Conservation (phyloP, 768 basidiomycete genomes). For the Termitomyces sp. region DNA sequence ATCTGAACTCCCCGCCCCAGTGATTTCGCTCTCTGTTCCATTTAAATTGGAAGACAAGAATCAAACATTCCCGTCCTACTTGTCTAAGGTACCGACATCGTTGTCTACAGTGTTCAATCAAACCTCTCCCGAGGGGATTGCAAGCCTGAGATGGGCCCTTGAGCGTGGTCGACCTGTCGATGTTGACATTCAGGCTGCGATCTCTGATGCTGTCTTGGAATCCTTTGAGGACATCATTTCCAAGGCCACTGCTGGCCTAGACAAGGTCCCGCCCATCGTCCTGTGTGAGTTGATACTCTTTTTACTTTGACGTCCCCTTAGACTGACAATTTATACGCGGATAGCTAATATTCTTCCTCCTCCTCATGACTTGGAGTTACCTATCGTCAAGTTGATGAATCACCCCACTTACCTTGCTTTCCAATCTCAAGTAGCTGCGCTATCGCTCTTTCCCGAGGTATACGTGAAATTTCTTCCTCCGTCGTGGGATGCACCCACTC, state of each 20-base stretch:
- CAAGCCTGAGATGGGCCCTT: conserved; percentile 65
- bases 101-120: conserved; percentile 56
- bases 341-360: conserved; percentile 80
- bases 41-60: conserved; percentile 52
- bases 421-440: conserved; percentile 64
- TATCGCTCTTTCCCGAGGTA: conserved; percentile 73
- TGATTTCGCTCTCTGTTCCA: conserved; percentile 60
- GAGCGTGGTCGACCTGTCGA: conserved; percentile 62
- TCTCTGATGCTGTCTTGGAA: conserved; percentile 56
- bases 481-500: conserved; percentile 61
- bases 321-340: conserved; percentile 2
- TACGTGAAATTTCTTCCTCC: conserved; percentile 78
- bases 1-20: conserved; percentile 20
- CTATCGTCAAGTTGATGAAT: conserved; percentile 77
- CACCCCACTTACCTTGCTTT: conserved; percentile 72
- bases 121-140: conserved; percentile 44
- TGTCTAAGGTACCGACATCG: conserved; percentile 43
- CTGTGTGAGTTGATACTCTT: conserved; percentile 47
- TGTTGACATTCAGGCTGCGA: conserved; percentile 58
- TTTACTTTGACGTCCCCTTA: not conserved
- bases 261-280: conserved; percentile 54
- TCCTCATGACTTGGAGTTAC: conserved; percentile 64
- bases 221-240: conserved; percentile 68
- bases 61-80: conserved; percentile 34
- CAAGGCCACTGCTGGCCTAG: conserved; percentile 50